Conservation (phyloP, 1,284 basidiomycete genomes). For the Psilocybe mexicana region DNA sequence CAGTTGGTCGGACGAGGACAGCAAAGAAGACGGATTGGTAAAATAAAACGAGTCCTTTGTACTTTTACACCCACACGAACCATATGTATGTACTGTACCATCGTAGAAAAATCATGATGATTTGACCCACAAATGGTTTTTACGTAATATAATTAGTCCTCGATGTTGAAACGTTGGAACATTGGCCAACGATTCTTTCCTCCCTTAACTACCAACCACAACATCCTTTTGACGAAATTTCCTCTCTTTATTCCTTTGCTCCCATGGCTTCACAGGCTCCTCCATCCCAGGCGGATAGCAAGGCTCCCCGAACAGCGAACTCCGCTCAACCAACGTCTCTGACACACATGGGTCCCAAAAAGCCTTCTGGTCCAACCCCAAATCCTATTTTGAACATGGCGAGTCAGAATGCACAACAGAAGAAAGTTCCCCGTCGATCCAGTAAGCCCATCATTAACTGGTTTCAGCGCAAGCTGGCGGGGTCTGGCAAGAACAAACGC, state of each 20-base stretch:
- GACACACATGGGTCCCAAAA: slow-evolving; percentile 19
- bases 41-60: slow-evolving; percentile 19
- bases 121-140: not conserved
- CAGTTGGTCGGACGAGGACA: slow-evolving; percentile 47
- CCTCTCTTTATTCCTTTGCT: not conserved
- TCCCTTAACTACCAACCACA: slow-evolving; percentile 23
- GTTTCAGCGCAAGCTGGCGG: slow-evolving; percentile 85
- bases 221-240: slow-evolving; percentile 5
- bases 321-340: not conserved
- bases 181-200: slow-evolving; percentile 5
- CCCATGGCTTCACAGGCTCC: slow-evolving; percentile 15
- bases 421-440: slow-evolving; percentile 61
- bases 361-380: slow-evolving; percentile 18
- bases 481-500: slow-evolving; percentile 53
- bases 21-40: slow-evolving; percentile 80
- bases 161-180: not conserved
- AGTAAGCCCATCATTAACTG: slow-evolving; percentile 90
- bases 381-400: slow-evolving; percentile 22
- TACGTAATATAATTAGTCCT: not conserved
- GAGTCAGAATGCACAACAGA: slow-evolving; percentile 41
- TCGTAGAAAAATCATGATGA: not conserved
- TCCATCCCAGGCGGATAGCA: slow-evolving; percentile 17
- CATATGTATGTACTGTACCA: no score
- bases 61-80: slow-evolving; percentile 10
- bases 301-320: slow-evolving; percentile 8